A percentile compares a stretch with the other conserved stretches of the same genome.
Conservation (phyloP, 23 red algal genomes). For the Gracilaria domingensis region DNA sequence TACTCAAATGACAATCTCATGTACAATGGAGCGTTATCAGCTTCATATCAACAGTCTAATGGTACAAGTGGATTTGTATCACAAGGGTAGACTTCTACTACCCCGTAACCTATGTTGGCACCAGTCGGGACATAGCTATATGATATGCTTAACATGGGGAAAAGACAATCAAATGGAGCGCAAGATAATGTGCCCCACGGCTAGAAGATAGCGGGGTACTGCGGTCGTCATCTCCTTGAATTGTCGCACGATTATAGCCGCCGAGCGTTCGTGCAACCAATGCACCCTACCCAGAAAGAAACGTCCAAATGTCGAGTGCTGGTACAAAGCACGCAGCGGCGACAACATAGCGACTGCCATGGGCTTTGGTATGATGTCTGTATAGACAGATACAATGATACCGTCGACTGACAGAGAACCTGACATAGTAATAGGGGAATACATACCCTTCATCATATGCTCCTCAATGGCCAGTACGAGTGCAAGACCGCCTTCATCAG, state of each 20-base stretch:
- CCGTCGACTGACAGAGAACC: constrained; percentile 35
- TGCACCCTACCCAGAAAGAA: neutral
- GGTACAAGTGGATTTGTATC: neutral
- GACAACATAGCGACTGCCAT: constrained; percentile 24
- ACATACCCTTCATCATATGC: constrained; percentile 52
- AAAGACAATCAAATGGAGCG: neutral
- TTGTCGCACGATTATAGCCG: neutral
- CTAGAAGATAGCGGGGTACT: neutral
- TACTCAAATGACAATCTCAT: neutral
- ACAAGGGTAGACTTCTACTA: neutral
- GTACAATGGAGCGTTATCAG: neutral
- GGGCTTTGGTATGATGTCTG: constrained; percentile 30
- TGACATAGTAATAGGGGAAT: constrained; percentile 32
- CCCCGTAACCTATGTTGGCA: neutral
- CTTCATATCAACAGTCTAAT: neutral
- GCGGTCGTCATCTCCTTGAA: neutral
- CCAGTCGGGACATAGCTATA: too few species aligned
- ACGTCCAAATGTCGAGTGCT: constrained; percentile 2
- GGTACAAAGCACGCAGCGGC: constrained; percentile 43
- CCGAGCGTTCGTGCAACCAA: constrained; percentile 39
- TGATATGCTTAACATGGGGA: neutral
- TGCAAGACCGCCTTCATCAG: constrained; percentile 32
- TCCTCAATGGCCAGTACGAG: constrained; percentile 13
- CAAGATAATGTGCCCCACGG: neutral
- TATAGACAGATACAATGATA: constrained; percentile 48